Conservation (phyloP, 1,284 basidiomycete species). For the Papiliotrema terrestris region DNA sequence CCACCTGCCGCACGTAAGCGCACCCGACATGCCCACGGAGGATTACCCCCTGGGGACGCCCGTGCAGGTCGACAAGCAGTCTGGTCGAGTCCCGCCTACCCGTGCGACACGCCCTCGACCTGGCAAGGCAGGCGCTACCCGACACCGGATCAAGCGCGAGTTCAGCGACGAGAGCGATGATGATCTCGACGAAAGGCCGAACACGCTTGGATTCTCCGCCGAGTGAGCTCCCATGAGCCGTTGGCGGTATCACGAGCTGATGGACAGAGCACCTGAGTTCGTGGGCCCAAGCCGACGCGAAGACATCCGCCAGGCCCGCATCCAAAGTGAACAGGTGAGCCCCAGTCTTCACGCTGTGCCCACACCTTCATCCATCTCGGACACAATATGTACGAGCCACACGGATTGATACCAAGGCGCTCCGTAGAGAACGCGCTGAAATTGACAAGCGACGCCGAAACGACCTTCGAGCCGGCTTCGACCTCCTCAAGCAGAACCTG, state of each 20-base stretch:
- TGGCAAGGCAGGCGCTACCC: too few species aligned
- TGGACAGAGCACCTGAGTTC: neutral
- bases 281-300: constrained; percentile 4
- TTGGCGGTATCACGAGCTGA: too few species aligned
- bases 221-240: neutral
- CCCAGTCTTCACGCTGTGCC: neutral
- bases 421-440: neutral
- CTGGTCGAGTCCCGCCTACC: too few species aligned
- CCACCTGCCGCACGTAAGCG: neutral
- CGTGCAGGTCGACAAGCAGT: too few species aligned
- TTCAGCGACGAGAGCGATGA: neutral
- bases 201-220: constrained; percentile 6
- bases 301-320: constrained; percentile 29
- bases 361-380: neutral
- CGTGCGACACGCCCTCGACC: too few species aligned
- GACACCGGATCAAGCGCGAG: constrained; percentile 1
- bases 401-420: neutral
- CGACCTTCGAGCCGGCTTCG: constrained; percentile 80
- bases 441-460: constrained; percentile 75
- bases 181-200: constrained; percentile 1
- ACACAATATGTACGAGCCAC: neutral
- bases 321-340: constrained; percentile 43
- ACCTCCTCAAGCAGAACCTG: constrained; percentile 75
- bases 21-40: too few species aligned
- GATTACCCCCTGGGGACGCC: too few species aligned